These are phyloP conservation scores for Senecio squalidus DNA, from an alignment of 140 eudicot species.

Conservation along the genomic window DNA sequence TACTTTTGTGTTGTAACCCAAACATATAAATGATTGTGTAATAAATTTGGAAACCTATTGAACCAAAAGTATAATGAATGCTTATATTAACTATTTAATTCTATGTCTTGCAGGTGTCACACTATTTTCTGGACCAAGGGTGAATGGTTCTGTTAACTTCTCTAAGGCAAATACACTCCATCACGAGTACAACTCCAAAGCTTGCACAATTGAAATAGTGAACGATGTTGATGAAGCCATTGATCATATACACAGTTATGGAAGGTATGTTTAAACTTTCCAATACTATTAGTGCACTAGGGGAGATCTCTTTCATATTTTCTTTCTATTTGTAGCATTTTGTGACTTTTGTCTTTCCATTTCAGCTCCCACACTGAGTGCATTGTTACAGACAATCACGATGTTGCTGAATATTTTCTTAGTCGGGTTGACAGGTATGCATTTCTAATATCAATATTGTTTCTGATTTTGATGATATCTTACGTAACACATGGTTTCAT, in stretches of 20 bases:
- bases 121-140: conserved; percentile 80
- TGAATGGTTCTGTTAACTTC: conserved; percentile 43
- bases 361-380: conserved; percentile 91
- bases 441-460: neutral
- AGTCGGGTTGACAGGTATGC: conserved; percentile 81
- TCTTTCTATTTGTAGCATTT: conserved; percentile 1
- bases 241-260: conserved; percentile 70
- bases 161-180: conserved; percentile 57
- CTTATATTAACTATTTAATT: neutral
- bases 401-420: conserved; percentile 68
- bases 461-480: neutral
- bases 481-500: neutral
- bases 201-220: conserved; percentile 85
- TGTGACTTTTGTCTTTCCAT: conserved; percentile 20
- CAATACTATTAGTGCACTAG: neutral
- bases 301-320: neutral
- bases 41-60: neutral
- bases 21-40: conserved; percentile 5
- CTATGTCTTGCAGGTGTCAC: conserved; percentile 57
- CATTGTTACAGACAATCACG: conserved; percentile 62
- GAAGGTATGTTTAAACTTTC: conserved; percentile 46
- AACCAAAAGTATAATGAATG: neutral
- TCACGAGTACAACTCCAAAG: conserved; percentile 65
- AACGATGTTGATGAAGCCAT: conserved; percentile 76
- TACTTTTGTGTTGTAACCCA: neutral